Base-by-base conservation (phyloP, 257 asterid species). In the Rauvolfia tetraphylla region DNA sequence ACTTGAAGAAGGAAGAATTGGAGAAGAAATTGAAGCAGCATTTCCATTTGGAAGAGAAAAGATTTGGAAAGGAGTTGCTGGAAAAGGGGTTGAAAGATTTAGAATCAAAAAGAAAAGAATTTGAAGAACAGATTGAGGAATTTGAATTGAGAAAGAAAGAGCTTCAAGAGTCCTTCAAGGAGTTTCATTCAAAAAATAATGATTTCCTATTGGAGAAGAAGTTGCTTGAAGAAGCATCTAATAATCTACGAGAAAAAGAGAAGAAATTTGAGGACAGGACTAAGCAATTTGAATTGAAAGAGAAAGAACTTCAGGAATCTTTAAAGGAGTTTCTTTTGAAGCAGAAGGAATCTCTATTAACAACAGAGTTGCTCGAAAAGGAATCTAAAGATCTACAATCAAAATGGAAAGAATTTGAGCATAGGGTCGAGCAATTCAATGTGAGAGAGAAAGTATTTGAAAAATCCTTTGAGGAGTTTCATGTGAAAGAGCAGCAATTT, bases 1-100 rank as follows among this genome's bases (percentile, higher is more conserved):
- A 83, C 22, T 34, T 74, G 66, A 87, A 78, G 69, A 86, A 89
- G 78, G 80, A 77, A 77, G 73, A 54, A 70, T 61, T 87, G 71
- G 75, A 77, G 56, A 78, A 86, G 48, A 79, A 75, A 70, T 25
- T 70, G 54, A 29, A 73, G 68, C 31, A 62, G 41, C 10, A 31
- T 3, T n/a, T n/a, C n/a, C n/a, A n/a, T n/a, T n/a, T n/a, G n/a
- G n/a, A n/a, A n/a, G n/a, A n/a, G n/a, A n/a, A n/a, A n/a, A n/a
- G n/a, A n/a, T n/a, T n/a, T n/a, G 29, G 4, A 31, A 68, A 54
- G 79, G 63, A 61, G 57, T 9, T 79, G 46, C 38, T 73, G 18
- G 81, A 79, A 59, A 31, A 62, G 76, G 68, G 58, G 38, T 33
- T 68, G 57, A 53, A 73, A 29, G 75, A 73, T 27, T 75, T 79